Percentiles rank a stretch among this genome's conserved stretches.
Conservation (phyloP, 1,139 yeast genomes). For the Zygoascus sp. region DNA sequence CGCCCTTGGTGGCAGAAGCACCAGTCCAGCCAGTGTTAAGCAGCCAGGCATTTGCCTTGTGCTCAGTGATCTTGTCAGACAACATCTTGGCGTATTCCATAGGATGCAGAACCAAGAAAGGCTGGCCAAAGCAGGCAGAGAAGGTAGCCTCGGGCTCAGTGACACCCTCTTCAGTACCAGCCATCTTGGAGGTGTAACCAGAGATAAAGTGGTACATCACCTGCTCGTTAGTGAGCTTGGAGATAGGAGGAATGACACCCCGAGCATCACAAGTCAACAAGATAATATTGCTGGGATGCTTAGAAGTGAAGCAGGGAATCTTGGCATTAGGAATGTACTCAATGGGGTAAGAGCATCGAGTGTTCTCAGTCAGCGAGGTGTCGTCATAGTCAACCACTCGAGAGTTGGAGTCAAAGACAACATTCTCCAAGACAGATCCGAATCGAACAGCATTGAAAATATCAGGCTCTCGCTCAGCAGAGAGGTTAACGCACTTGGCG, state of each 20-base stretch:
- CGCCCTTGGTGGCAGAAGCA: constrained; percentile 85
- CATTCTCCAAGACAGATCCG: constrained; percentile 93
- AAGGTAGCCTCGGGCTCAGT: constrained; percentile 98
- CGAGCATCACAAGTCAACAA: constrained; percentile 96
- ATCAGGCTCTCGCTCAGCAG: constrained; percentile 95
- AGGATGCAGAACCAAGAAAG: constrained; percentile 97
- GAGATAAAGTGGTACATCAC: constrained; percentile 99
- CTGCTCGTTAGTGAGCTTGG: constrained; percentile 88
- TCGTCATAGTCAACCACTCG: constrained; percentile 85
- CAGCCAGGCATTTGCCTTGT: constrained; percentile 92
- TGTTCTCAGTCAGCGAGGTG: constrained; percentile 80
- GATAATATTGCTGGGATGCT: constrained; percentile 89
- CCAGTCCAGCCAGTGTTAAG: constrained; percentile 99
- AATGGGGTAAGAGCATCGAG: constrained; percentile 98
- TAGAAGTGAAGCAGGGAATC: constrained; percentile 86
- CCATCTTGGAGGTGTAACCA: constrained; percentile 99
- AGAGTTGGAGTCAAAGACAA: constrained; percentile 72
- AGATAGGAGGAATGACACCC: constrained; percentile 96
- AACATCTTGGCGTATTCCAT: constrained; percentile 97
- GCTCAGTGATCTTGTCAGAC: constrained; percentile 84
- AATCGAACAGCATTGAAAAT: constrained; percentile 91
- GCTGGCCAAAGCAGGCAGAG: constrained; percentile 99
- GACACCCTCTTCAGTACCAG: constrained; percentile 98
- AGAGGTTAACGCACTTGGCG: constrained; percentile 91
- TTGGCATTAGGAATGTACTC: constrained; percentile 95